Percentiles rank a stretch among this genome's conserved stretches.
phyloP scores from a whole-genome alignment of 305 asterid species.

The Fraxinus platypoda region DNA sequence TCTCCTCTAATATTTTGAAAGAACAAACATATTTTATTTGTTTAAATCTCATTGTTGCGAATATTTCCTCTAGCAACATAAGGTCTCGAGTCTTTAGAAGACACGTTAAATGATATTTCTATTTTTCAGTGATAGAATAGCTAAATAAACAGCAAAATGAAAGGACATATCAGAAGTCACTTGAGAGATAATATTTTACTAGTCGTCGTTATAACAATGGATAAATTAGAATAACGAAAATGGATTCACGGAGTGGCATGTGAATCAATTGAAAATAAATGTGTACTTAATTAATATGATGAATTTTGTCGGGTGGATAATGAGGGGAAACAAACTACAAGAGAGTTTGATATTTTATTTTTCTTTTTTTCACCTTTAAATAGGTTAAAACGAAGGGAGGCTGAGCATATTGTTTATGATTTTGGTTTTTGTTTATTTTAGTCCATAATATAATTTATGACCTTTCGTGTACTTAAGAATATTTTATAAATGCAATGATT shows the following conservation, averaged over 20 bases:
- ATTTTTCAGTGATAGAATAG: too few species aligned
- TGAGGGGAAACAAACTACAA: background rate
- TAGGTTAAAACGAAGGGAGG: slow-evolving; percentile 4
- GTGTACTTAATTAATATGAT: slow-evolving; percentile 7
- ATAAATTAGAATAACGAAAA: background rate
- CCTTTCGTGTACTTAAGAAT: background rate
- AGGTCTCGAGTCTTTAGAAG: background rate
- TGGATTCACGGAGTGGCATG: background rate
- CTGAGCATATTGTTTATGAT: slow-evolving; percentile 6
- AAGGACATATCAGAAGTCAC: background rate
- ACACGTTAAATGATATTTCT: too few species aligned
- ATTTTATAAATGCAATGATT: slow-evolving; percentile 23
- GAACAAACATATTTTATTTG: background rate
- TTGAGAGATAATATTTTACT: too few species aligned
- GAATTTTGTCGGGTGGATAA: slow-evolving; percentile 7
- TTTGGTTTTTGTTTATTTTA: slow-evolving; percentile 19
- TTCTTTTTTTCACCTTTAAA: slow-evolving; percentile 20
- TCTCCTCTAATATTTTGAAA: background rate
- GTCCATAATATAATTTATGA: background rate
- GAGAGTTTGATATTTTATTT: background rate
- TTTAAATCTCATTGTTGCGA: background rate
- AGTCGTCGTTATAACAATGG: background rate
- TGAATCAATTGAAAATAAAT: background rate
- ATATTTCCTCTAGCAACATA: background rate
- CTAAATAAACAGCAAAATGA: too few species aligned